Conservation (phyloP, 331 rosid species). For the Acacia pycnantha region DNA sequence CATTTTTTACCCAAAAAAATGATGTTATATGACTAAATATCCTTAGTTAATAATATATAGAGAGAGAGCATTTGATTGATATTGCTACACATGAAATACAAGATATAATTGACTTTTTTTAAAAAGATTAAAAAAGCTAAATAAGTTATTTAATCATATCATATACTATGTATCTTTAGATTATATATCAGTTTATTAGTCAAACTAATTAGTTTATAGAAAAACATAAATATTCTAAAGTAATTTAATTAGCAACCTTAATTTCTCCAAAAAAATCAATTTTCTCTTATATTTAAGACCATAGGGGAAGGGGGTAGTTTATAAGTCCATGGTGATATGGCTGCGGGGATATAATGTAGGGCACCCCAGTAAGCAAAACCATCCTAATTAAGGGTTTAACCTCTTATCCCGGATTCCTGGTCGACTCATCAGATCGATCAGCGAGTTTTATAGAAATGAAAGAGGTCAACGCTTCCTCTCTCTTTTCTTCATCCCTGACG, state of each 20-base stretch:
- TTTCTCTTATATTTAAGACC: too few relatives aligned
- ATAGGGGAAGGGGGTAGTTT: not conserved
- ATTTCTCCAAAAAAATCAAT: too few relatives aligned
- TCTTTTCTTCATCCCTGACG: slow-evolving; percentile 32
- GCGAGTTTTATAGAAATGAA: not conserved
- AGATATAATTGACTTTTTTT: too few relatives aligned
- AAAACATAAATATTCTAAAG: too few relatives aligned
- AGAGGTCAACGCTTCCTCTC: slow-evolving; percentile 57
- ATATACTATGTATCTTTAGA: too few relatives aligned
- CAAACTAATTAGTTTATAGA: too few relatives aligned
- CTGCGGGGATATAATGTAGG: not conserved
- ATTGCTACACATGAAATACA: not conserved
- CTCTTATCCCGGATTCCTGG: not conserved
- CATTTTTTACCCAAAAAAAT: too few relatives aligned
- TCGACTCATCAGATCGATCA: not conserved
- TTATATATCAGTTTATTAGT: too few relatives aligned
- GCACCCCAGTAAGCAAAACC: not conserved
- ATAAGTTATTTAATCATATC: too few relatives aligned
- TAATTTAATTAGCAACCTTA: too few relatives aligned
- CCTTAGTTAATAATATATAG: too few relatives aligned
- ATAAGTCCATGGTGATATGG: not conserved
- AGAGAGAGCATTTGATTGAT: not conserved
- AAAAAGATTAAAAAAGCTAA: too few relatives aligned
- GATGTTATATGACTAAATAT: not conserved
- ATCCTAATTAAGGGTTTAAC: not conserved